These are phyloP conservation scores for Zygoascus ofunaensis DNA, from an alignment of 805 yeast species.

Conservation along the genomic window DNA sequence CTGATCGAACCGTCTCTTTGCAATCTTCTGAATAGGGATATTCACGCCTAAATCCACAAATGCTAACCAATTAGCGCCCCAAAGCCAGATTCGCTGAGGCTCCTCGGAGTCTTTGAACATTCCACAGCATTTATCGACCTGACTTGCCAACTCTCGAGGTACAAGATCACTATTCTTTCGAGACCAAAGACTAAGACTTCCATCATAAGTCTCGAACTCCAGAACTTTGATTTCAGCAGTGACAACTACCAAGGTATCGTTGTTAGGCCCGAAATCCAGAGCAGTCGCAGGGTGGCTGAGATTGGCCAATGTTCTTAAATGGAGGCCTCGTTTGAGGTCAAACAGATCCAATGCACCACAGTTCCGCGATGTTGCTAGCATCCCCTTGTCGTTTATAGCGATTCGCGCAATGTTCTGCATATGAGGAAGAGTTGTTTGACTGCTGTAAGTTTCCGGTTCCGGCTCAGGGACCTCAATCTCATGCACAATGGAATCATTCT, in stretches of 20 bases:
- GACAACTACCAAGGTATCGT: constrained; percentile 48
- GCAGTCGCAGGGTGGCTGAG: constrained; percentile 54
- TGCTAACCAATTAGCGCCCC: constrained; percentile 76
- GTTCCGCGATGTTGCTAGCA: constrained; percentile 50
- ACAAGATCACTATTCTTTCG: constrained; percentile 61
- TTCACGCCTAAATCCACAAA: constrained; percentile 58
- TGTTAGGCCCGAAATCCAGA: constrained; percentile 40
- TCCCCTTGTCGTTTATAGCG: constrained; percentile 38
- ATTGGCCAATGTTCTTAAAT: constrained; percentile 41
- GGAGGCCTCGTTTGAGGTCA: constrained; percentile 23
- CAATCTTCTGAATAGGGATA: constrained; percentile 37
- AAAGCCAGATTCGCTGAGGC: constrained; percentile 60
- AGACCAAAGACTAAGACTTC: constrained; percentile 63
- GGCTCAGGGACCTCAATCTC: constrained; percentile 12
- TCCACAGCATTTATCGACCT: constrained; percentile 66
- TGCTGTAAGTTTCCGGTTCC: background rate
- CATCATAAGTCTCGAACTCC: constrained; percentile 44
- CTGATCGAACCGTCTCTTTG: constrained; percentile 36
- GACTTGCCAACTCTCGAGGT: constrained; percentile 52
- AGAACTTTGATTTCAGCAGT: constrained; percentile 67
- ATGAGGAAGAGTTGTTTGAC: constrained; percentile 35
- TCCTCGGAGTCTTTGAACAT: constrained; percentile 42
- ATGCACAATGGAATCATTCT: constrained; percentile 1
- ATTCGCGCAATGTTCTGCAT: constrained; percentile 44
- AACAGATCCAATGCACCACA: constrained; percentile 56